These are phyloP conservation scores for Spathaspora girioi DNA, from an alignment of 805 yeast genomes.

Conservation along the genomic window DNA sequence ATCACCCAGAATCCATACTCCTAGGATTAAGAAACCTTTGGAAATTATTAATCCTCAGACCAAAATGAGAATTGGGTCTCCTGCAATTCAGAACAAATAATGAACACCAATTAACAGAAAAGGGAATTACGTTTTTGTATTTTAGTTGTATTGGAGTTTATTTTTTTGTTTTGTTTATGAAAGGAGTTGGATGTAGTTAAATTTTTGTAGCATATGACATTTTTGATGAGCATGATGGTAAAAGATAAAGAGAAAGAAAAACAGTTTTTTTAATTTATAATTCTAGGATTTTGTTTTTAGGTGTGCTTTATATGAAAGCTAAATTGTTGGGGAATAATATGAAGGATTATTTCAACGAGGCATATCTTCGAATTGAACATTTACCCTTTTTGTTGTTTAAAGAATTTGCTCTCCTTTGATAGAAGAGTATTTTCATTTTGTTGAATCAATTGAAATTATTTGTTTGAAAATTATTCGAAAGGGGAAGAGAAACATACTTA, in stretches of 20 bases:
- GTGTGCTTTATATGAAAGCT: neutral
- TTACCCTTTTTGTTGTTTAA: neutral
- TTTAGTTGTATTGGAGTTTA: neutral
- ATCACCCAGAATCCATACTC: constrained; percentile 50
- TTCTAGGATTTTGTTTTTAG: neutral
- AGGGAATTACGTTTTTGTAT: neutral
- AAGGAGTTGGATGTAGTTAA: neutral
- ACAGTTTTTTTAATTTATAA: neutral
- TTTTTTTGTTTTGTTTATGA: neutral
- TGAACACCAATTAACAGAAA: neutral
- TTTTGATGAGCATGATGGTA: neutral
- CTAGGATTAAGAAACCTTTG: constrained; percentile 55
- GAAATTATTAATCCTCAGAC: constrained; percentile 64
- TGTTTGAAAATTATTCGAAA: neutral
- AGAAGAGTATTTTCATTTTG: constrained; percentile 1
- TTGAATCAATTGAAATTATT: neutral
- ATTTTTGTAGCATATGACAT: neutral
- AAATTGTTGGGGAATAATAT: neutral
- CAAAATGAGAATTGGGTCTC: constrained; percentile 52
- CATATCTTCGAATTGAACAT: neutral
- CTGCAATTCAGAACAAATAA: constrained; percentile 25
- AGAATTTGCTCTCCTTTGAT: neutral
- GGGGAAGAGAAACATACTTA: neutral
- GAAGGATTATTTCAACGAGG: neutral
- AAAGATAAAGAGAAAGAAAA: neutral